phyloP scores from a whole-genome alignment of 345 rosid species.

The Lagerstroemia speciosa region DNA sequence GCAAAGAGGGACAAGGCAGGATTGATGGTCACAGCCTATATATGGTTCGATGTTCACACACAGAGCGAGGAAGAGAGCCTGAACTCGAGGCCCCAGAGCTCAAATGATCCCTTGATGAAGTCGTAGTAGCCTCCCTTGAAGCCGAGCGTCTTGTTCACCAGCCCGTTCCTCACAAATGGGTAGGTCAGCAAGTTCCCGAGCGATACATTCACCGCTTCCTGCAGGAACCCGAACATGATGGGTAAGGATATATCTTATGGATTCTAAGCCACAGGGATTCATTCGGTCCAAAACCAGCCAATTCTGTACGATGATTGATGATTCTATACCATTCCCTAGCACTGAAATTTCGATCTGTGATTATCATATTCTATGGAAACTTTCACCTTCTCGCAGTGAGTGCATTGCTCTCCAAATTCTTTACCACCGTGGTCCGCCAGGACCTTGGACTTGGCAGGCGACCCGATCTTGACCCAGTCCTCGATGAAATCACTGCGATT shows the following conservation, averaged over 20 bases:
- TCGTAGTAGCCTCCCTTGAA: constrained; percentile 91
- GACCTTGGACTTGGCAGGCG: constrained; percentile 75
- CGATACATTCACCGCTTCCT: constrained; percentile 98
- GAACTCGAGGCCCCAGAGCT: constrained; percentile 89
- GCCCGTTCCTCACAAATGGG: constrained; percentile 89
- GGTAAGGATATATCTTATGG: too few relatives aligned
- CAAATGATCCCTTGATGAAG: constrained; percentile 70
- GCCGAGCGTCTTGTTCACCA: constrained; percentile 70
- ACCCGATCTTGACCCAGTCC: constrained; percentile 79
- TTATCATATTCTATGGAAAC: too few relatives aligned
- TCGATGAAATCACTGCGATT: constrained; percentile 81
- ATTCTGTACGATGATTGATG: background rate
- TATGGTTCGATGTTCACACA: constrained; percentile 51
- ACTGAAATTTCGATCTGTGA: too few relatives aligned
- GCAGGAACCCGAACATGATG: constrained; percentile 12
- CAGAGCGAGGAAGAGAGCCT: constrained; percentile 60
- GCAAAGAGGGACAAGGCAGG: background rate
- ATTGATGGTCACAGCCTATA: constrained; percentile 2
- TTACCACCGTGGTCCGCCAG: constrained; percentile 26
- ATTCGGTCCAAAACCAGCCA: background rate
- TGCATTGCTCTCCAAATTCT: constrained; percentile 40
- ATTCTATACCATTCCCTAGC: too few relatives aligned
- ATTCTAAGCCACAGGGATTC: background rate
- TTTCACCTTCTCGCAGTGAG: constrained; percentile 71
- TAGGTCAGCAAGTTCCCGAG: constrained; percentile 75